Evolutionary conservation across 1,284 basidiomycete genomes (phyloP).

Genomic region (Leccinum fallax): DNA sequence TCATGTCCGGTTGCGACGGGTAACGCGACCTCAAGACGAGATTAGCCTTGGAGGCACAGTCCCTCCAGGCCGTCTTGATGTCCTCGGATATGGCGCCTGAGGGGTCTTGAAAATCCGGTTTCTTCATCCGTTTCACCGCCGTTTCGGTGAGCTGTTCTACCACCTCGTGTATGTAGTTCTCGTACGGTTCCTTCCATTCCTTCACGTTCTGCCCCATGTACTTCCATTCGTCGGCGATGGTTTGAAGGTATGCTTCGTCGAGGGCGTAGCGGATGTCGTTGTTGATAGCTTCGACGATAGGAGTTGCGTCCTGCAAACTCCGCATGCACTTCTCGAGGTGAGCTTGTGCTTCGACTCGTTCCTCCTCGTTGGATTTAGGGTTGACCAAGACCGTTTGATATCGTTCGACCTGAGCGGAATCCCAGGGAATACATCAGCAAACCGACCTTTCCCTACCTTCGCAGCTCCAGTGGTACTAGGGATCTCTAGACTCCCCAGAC

Average conservation of each 20-base stretch:
- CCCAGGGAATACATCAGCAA: background rate
- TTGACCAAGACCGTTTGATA: background rate
- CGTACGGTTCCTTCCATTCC: background rate
- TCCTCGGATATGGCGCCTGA: background rate
- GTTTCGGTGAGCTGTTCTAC: background rate
- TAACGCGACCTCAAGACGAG: background rate
- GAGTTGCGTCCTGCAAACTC: background rate
- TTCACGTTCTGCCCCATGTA: background rate
- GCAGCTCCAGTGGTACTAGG: no score
- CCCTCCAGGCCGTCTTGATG: background rate
- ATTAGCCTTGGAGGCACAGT: background rate
- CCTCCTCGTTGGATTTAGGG: background rate
- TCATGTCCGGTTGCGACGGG: background rate
- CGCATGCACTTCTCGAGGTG: background rate
- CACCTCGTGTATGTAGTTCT: background rate
- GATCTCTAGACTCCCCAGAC: no score
- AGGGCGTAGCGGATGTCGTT: background rate
- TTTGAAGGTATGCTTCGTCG: background rate
- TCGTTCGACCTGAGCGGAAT: background rate
- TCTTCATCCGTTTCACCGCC: background rate
- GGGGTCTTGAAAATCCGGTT: background rate
- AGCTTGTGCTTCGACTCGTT: background rate
- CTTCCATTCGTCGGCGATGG: background rate
- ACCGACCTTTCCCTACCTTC: no score
- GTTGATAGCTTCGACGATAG: background rate